Evolutionary conservation across 352 stramenopile genomes (phyloP).

Genomic region (Pythium sp.): DNA sequence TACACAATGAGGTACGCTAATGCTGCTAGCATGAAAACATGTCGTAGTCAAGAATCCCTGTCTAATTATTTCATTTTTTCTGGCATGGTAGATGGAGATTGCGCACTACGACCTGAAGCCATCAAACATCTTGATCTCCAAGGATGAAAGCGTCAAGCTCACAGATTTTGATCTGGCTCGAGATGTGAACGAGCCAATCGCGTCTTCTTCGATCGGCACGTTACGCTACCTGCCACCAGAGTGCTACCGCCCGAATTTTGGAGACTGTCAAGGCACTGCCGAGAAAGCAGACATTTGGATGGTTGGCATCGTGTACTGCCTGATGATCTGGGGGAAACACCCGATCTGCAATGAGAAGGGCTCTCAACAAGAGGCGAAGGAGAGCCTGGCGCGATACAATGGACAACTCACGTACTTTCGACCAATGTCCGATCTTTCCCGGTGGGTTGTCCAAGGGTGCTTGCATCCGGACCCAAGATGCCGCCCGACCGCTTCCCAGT

Average conservation of each 20-base stretch:
- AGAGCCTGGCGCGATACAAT: conserved; percentile 26
- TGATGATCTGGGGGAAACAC: conserved; percentile 79
- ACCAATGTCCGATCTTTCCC: conserved; percentile 49
- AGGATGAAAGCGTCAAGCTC: conserved; percentile 83
- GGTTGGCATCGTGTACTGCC: conserved; percentile 71
- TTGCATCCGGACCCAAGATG: conserved; percentile 64
- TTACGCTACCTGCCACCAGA: conserved; percentile 74
- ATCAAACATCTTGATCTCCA: conserved; percentile 95
- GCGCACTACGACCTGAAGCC: conserved; percentile 95
- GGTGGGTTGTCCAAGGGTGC: conserved; percentile 68
- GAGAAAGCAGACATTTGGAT: conserved; percentile 86
- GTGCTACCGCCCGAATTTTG: conserved; percentile 58
- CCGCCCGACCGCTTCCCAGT: conserved; percentile 55
- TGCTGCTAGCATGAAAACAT: not conserved
- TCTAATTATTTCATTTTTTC: not conserved
- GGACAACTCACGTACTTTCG: conserved; percentile 31
- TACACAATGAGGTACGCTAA: conserved; percentile 56
- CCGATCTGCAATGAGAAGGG: conserved; percentile 64
- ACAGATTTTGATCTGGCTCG: conserved; percentile 91
- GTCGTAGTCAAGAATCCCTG: conserved; percentile 3
- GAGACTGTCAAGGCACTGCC: conserved; percentile 57
- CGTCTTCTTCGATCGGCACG: conserved; percentile 65
- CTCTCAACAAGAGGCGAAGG: conserved; percentile 43
- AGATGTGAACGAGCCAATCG: conserved; percentile 48
- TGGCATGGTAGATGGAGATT: conserved; percentile 48